Evolutionary conservation across 2,329 filamentous ascomycete genomes (phyloP).

Genomic region (Pseudodiploospora longispora): DNA sequence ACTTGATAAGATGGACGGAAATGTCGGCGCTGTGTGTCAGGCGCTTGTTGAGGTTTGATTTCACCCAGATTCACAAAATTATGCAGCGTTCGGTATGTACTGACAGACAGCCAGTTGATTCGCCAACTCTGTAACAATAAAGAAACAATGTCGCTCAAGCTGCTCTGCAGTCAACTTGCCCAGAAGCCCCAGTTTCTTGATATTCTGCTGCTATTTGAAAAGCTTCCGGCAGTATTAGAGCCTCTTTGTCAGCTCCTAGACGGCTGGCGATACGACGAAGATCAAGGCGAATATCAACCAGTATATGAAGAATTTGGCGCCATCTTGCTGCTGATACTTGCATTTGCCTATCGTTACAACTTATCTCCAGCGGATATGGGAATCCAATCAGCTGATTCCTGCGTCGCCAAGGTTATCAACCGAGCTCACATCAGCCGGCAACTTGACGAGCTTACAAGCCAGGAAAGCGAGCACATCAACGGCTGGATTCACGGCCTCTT

Average conservation of each 20-base stretch:
- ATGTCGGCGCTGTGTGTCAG: slow-evolving; percentile 75
- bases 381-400: slow-evolving; percentile 50
- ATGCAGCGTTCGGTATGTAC: too few relatives aligned
- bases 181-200: slow-evolving; percentile 65
- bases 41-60: slow-evolving; percentile 61
- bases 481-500: slow-evolving; percentile 75
- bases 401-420: slow-evolving; percentile 58
- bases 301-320: slow-evolving; percentile 82
- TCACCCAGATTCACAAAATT: background rate
- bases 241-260: slow-evolving; percentile 71
- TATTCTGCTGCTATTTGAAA: slow-evolving; percentile 68
- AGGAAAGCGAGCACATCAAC: slow-evolving; percentile 58
- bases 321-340: slow-evolving; percentile 63
- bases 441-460: slow-evolving; percentile 52
- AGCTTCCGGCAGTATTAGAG: slow-evolving; percentile 58
- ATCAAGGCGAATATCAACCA: slow-evolving; percentile 76
- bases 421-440: slow-evolving; percentile 49
- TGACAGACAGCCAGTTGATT: slow-evolving; percentile 43
- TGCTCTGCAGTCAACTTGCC: slow-evolving; percentile 63
- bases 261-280: slow-evolving; percentile 73
- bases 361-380: slow-evolving; percentile 59
- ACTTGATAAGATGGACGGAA: slow-evolving; percentile 84
- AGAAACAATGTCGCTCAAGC: slow-evolving; percentile 74
- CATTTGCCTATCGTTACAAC: slow-evolving; percentile 68
- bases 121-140: slow-evolving; percentile 61